Base-by-base conservation (phyloP, 441 rosid genomes). In the Arabidopsis hybrid region DNA sequence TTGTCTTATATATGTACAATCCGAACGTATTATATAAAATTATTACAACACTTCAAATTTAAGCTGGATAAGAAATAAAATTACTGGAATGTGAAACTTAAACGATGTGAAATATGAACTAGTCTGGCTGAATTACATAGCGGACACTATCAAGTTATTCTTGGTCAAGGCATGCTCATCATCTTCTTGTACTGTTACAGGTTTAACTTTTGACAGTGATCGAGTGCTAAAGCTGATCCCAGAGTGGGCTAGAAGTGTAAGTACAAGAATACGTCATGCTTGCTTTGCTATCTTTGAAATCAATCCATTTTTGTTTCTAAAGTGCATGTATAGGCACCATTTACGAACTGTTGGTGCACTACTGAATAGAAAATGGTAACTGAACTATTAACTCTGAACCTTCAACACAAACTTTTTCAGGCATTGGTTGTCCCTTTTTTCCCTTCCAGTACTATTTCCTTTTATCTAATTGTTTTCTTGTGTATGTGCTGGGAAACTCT, bases 211-310 rank as follows among this genome's bases (percentile, higher is more conserved):
- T 64, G 91, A 83, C 65, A 78, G 80, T 73, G 96, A 88, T 80
- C 82, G 69, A 78, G 89, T 88, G 77, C 83, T 90, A 71, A 85
- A 71, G 78, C 75, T 95, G 84, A 85, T 87, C 49, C 84, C 90
- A 67, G 92, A 91, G 82, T 95, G 99, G 99, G 87, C 86, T 65
- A 81, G 79, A 83, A 87, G 76, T 77, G 99, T 95, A 91, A 91
- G 99, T 40, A 45, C 53, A 17, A 57, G 26, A 38, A 56, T 61
- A 63, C 18, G 35, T 59, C 32, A 34, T 70, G 42, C 59, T 55
- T 62, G 45, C 71, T 62, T 18, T 34, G 17, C 35, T 52, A 60
- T 76, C 35, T 31, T 56, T 32, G 47, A 57, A 75, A 18, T 36
- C 21, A 60, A 34, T 75, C 34, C n/a, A 8, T 21, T 60, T 67